A percentile compares a stretch with the other conserved stretches of the same genome.
Evolutionary conservation across 352 stramenopile species (phyloP).

Genomic region (Plasmopara viticola): DNA sequence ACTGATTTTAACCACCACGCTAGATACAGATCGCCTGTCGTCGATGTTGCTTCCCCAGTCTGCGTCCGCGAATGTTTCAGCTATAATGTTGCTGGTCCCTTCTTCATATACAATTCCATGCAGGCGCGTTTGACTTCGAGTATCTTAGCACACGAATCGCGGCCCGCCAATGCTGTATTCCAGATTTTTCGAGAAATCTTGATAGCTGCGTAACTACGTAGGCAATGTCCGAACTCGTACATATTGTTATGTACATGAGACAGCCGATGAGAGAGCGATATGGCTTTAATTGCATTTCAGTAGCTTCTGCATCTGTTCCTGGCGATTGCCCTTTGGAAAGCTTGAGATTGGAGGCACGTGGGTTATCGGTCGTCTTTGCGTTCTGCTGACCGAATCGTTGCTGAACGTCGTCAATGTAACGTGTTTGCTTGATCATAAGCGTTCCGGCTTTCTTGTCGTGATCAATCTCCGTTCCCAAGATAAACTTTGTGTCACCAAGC

Average conservation of each 20-base stretch:
- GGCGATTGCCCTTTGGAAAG: background rate
- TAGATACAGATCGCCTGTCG: background rate
- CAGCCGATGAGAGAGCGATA: background rate
- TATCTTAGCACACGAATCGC: background rate
- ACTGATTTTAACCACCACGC: conserved; percentile 3
- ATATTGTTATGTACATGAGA: background rate
- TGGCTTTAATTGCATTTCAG: background rate
- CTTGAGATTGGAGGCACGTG: conserved; percentile 3
- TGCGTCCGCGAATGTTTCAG: background rate
- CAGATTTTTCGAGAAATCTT: background rate
- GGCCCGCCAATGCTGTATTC: background rate
- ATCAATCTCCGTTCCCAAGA: conserved; percentile 21
- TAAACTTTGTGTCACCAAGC: conserved; percentile 9
- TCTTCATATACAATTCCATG: background rate
- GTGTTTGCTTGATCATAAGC: conserved; percentile 5
- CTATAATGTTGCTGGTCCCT: background rate
- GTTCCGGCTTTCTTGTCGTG: conserved; percentile 1
- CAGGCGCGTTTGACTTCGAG: background rate
- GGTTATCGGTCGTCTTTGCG: conserved; percentile 6
- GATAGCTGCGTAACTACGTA: background rate
- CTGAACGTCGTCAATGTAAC: background rate
- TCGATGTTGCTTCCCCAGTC: background rate
- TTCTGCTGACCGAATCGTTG: conserved; percentile 10
- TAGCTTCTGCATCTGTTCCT: background rate
- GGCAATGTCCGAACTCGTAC: background rate